Conservation (phyloP, 208 protist species). For the Leishmania amazonensis region DNA sequence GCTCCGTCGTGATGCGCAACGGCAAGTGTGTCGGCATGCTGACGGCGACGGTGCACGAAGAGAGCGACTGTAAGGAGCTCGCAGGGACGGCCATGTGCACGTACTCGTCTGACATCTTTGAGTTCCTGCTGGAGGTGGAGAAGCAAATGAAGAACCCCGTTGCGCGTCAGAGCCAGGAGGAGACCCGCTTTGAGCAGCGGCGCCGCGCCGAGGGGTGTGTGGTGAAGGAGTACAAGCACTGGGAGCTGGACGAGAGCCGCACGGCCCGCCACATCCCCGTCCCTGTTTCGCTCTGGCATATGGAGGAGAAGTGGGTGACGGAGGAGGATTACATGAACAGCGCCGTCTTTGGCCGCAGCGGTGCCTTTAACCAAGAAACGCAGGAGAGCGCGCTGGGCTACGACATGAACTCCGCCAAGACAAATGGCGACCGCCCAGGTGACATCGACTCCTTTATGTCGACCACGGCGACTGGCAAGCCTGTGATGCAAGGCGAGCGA, state of each 20-base stretch:
- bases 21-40: constrained; percentile 93
- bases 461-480: constrained; percentile 49
- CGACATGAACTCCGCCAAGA: constrained; percentile 86
- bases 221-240: constrained; percentile 50
- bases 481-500: constrained; percentile 70
- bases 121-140: constrained; percentile 91
- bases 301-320: constrained; percentile 91
- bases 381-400: constrained; percentile 85
- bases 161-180: constrained; percentile 53
- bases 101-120: constrained; percentile 83
- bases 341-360: constrained; percentile 79
- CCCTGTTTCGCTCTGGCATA: constrained; percentile 86
- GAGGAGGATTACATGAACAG: constrained; percentile 89
- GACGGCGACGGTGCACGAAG: constrained; percentile 87
- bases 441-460: constrained; percentile 65
- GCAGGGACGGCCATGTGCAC: constrained; percentile 91
- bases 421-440: constrained; percentile 71
- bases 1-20: constrained; percentile 87
- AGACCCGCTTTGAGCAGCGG: constrained; percentile 72
- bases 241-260: constrained; percentile 80
- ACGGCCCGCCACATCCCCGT: constrained; percentile 85
- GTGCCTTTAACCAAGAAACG: constrained; percentile 87
- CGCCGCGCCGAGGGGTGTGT: constrained; percentile 49
- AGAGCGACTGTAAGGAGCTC: constrained; percentile 75
- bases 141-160: constrained; percentile 84